A percentile compares a stretch with the other conserved stretches of the same genome.
These are phyloP conservation scores for Crithidia bombi DNA, from an alignment of 208 protist species.

Conservation along the genomic window DNA sequence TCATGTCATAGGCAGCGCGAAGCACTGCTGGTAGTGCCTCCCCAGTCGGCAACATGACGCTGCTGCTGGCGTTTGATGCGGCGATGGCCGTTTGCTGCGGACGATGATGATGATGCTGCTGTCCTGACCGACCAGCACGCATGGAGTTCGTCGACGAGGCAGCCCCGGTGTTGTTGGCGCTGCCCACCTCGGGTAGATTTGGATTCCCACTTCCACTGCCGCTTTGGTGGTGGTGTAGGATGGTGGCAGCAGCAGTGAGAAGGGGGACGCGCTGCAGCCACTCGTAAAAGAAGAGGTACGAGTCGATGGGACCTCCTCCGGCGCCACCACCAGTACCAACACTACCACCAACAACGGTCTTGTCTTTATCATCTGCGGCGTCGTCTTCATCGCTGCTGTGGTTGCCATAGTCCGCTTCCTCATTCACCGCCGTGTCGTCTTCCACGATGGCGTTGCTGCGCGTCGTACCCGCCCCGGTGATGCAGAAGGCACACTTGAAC, in stretches of 20 bases:
- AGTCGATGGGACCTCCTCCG: conserved; percentile 35
- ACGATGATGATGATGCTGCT: neutral
- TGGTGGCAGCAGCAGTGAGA: conserved; percentile 3
- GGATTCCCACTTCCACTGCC: neutral
- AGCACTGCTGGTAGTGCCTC: conserved; percentile 64
- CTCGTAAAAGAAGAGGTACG: conserved; percentile 72
- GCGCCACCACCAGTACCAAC: conserved; percentile 17
- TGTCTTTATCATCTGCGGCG: conserved; percentile 15
- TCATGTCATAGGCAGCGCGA: conserved; percentile 72
- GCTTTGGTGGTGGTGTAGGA: neutral
- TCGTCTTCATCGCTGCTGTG: conserved; percentile 32
- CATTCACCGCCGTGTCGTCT: conserved; percentile 29
- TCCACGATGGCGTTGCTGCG: conserved; percentile 65
- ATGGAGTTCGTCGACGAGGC: neutral
- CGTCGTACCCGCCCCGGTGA: conserved; percentile 59
- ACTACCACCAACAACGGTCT: conserved; percentile 11
- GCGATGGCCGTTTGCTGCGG: neutral
- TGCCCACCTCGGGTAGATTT: neutral
- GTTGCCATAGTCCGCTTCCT: conserved; percentile 37
- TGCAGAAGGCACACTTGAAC: conserved; percentile 69
- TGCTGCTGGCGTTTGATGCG: conserved; percentile 10
- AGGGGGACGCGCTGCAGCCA: conserved; percentile 57
- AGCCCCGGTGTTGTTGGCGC: neutral
- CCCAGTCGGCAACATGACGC: conserved; percentile 42
- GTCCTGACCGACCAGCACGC: neutral